phyloP scores from a whole-genome alignment of 2,329 filamentous ascomycete genomes.

The Scytalidium lignicola region DNA sequence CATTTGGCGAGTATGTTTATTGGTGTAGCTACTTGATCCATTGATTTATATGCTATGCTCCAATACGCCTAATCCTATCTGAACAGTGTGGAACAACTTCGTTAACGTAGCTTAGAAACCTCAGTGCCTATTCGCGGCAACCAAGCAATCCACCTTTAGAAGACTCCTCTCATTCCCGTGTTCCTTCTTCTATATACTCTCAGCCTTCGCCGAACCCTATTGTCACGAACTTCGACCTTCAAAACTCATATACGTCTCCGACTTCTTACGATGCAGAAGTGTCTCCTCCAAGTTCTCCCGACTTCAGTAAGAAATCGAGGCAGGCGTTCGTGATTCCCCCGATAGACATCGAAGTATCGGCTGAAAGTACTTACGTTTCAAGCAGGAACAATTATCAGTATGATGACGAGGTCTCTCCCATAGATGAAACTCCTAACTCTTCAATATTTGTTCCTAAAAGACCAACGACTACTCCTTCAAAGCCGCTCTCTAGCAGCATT shows the following conservation, averaged over 20 bases:
- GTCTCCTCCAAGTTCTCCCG: slow-evolving; percentile 41
- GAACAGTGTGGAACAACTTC: neutral
- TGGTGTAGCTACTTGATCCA: neutral
- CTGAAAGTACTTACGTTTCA: neutral
- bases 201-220: slow-evolving; percentile 40
- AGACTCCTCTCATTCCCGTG: slow-evolving; percentile 6
- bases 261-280: slow-evolving; percentile 23
- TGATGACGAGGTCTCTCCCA: slow-evolving; percentile 34
- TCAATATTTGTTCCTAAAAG: slow-evolving; percentile 13
- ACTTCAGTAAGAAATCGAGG: slow-evolving; percentile 4
- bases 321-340: neutral
- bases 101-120: slow-evolving; percentile 11
- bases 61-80: no score
- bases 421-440: slow-evolving; percentile 29
- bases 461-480: slow-evolving; percentile 7
- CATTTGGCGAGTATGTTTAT: neutral
- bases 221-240: slow-evolving; percentile 15
- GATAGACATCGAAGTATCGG: neutral
- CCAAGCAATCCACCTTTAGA: slow-evolving; percentile 10
- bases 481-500: slow-evolving; percentile 22
- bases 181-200: slow-evolving; percentile 56
- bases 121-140: slow-evolving; percentile 7
- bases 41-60: neutral
- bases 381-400: slow-evolving; percentile 15
- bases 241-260: slow-evolving; percentile 26